Conservation (phyloP, 148 eudicot species). For the Rhododendron griersonianum region DNA sequence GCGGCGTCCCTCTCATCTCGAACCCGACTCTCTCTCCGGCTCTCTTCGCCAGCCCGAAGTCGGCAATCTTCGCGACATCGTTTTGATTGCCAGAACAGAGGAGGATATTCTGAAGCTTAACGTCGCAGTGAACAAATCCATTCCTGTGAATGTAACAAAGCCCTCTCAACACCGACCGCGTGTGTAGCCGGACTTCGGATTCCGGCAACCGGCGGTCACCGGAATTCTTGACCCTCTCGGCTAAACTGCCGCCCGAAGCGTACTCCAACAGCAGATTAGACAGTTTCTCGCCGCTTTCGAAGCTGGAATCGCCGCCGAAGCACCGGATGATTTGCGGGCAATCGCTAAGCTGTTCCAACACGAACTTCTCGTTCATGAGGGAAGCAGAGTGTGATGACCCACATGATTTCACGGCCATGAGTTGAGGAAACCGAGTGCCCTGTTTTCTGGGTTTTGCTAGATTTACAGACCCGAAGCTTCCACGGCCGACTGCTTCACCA, state of each 20-base stretch:
- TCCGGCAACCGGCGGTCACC: conserved; percentile 23
- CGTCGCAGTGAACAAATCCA: conserved; percentile 77
- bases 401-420: conserved; percentile 68
- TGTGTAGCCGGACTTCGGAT: conserved; percentile 33
- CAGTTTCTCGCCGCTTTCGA: conserved; percentile 40
- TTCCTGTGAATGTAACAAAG: conserved; percentile 40
- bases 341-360: conserved; percentile 35
- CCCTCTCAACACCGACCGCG: conserved; percentile 50
- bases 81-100: conserved; percentile 20
- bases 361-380: conserved; percentile 45
- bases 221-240: conserved; percentile 33
- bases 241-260: conserved; percentile 50
- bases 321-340: conserved; percentile 44
- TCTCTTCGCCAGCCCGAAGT: conserved; percentile 74
- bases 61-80: conserved; percentile 50
- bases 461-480: conserved; percentile 73
- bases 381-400: conserved; percentile 30
- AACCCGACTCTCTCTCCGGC: conserved; percentile 20
- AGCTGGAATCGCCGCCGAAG: conserved; percentile 41
- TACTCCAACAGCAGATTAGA: conserved; percentile 72
- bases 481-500: conserved; percentile 63
- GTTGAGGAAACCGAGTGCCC: conserved; percentile 9
- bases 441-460: conserved; percentile 42
- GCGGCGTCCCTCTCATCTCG: conserved; percentile 74
- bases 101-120: conserved; percentile 67